Evolutionary conservation across 345 rosid species (phyloP), one percentile per base, ranked within the genome.

Genomic region (Passiflora organensis): DNA sequence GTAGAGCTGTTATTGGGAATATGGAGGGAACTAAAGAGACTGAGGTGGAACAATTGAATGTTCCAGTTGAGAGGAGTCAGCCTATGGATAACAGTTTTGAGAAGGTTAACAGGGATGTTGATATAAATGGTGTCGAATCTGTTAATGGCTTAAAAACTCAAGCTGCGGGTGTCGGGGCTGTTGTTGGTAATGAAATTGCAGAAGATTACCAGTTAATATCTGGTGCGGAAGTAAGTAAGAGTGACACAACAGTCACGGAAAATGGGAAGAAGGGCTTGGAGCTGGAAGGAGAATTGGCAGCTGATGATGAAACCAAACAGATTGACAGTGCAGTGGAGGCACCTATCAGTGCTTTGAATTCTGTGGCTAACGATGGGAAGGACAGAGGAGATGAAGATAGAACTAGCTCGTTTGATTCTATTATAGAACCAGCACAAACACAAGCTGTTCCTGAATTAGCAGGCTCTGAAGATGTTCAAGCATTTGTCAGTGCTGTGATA

Each of bases 71-170:
- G 54, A 64, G 22, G 53, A 42, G 39, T 44, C 65, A 48, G 16
- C 58, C 65, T 22, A 43, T 80, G 68, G 78, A 73, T 54, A 80
- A 79, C 74, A 78, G 71, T 47, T 77, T 81, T 70, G 74, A 78
- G 59, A 70, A 55, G 24, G 56, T 72, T 64, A 69, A 56, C 28
- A 42, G 38, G 50, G 69, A 48, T 51, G 72, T 57, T 11, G 75
- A 59, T 48, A 53, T 42, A 25, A 22, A 62, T 56, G 46, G 41
- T 42, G 11, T 53, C 25, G 67, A 39, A 58, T 59, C 68, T 62
- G 22, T 12, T 4, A 18, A 5, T 20, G 51, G 13, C 19, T 47
- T 28, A 3, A 62, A 19, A 56, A 17, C n/a, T 47, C 59, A 24
- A 25, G 43, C 43, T 59, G 36, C 36, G 1, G 37, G 20, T 48